Evolutionary conservation across 2,329 filamentous ascomycete species (phyloP).

Genomic region (Aulographum hederae): DNA sequence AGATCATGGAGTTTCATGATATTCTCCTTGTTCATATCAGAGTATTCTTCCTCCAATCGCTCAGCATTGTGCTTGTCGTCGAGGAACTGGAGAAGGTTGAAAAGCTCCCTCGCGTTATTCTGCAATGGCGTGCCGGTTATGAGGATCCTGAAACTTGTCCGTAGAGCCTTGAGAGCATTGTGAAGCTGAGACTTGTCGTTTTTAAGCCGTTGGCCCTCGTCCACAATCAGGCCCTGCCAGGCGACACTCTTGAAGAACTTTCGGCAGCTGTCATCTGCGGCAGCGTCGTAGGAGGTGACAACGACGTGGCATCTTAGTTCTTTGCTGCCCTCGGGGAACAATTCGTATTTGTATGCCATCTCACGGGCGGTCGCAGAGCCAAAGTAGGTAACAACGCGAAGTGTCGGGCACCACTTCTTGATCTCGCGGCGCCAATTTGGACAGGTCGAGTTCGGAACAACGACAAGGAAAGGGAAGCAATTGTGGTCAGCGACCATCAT

Average conservation of each 20-base stretch:
- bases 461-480: slow-evolving; percentile 83
- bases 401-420: slow-evolving; percentile 73
- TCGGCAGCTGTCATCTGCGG: slow-evolving; percentile 51
- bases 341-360: slow-evolving; percentile 63
- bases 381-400: slow-evolving; percentile 86
- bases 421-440: slow-evolving; percentile 97
- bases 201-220: slow-evolving; percentile 90
- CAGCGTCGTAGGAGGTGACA: slow-evolving; percentile 86
- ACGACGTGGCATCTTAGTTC: slow-evolving; percentile 79
- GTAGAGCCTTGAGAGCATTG: slow-evolving; percentile 50
- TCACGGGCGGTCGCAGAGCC: slow-evolving; percentile 58
- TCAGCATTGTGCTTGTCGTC: slow-evolving; percentile 55
- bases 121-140: slow-evolving; percentile 83
- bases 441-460: slow-evolving; percentile 88
- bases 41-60: slow-evolving; percentile 56
- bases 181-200: slow-evolving; percentile 81
- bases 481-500: slow-evolving; percentile 41
- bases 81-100: slow-evolving; percentile 91
- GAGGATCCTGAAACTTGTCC: slow-evolving; percentile 66
- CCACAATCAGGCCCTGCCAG: slow-evolving; percentile 80
- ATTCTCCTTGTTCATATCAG: slow-evolving; percentile 65
- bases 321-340: slow-evolving; percentile 49
- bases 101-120: slow-evolving; percentile 87
- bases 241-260: slow-evolving; percentile 49
- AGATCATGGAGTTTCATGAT: slow-evolving; percentile 63